Percentiles rank a stretch among this genome's conserved stretches.
Evolutionary conservation across 345 rosid species (phyloP).

Genomic region (Eucalyptus coolabah): DNA sequence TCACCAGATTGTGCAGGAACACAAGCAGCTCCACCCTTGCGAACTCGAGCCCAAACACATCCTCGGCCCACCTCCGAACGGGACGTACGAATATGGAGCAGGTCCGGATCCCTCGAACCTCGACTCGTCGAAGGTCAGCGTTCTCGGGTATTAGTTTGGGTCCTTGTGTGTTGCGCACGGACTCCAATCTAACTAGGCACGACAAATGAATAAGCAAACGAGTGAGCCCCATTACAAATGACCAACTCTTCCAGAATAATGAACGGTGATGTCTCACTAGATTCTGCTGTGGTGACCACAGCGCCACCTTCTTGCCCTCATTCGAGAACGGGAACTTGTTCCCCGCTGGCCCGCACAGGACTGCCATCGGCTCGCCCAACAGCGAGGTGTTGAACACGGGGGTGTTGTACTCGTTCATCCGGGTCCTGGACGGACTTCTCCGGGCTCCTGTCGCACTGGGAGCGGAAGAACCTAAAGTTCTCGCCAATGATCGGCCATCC

Average conservation of each 20-base stretch:
- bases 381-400: neutral
- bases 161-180: neutral
- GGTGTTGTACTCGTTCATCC: neutral
- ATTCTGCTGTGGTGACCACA: neutral
- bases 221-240: neutral
- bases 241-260: neutral
- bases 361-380: neutral
- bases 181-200: neutral
- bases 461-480: neutral
- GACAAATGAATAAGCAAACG: neutral
- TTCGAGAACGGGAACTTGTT: neutral
- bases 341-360: neutral
- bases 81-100: neutral
- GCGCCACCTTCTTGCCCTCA: neutral
- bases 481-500: neutral
- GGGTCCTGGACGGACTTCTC: neutral
- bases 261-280: neutral
- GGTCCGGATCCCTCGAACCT: constrained; percentile 7
- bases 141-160: neutral
- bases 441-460: neutral
- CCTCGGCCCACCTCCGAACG: constrained; percentile 8
- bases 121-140: neutral
- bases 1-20: constrained; percentile 8
- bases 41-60: constrained; percentile 3
- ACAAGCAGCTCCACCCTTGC: constrained; percentile 1